These are phyloP conservation scores for Eucalyptus globulus DNA, from an alignment of 345 rosid species.

Conservation along the genomic window DNA sequence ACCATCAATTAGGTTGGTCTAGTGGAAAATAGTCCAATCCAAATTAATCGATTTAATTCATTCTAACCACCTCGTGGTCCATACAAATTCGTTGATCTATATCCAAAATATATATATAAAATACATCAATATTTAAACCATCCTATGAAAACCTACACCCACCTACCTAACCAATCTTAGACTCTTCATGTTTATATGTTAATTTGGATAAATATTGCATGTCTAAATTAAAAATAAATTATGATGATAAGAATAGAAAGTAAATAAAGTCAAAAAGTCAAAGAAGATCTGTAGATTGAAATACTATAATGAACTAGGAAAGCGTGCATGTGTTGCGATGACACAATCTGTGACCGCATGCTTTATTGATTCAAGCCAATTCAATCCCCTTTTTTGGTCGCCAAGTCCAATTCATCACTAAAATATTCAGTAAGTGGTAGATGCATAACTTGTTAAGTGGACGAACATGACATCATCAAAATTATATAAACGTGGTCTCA, in stretches of 20 bases:
- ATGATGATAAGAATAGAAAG: not conserved
- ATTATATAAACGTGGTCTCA: not conserved
- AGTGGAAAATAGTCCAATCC: too few species aligned
- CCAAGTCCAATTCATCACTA: not conserved
- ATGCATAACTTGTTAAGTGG: not conserved
- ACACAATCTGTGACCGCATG: not conserved
- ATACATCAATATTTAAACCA: not conserved
- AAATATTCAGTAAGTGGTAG: not conserved
- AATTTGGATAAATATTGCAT: not conserved
- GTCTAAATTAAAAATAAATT: not conserved
- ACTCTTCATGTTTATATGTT: not conserved
- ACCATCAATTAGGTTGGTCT: fast-evolving
- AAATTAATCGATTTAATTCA: too few species aligned
- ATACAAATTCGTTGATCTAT: not conserved
- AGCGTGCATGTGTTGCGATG: not conserved
- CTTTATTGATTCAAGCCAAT: not conserved
- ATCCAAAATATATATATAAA: not conserved
- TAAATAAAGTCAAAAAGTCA: not conserved
- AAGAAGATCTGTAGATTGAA: not conserved
- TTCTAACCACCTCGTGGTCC: too few species aligned
- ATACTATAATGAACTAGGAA: not conserved
- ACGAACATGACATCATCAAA: not conserved
- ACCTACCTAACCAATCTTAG: not conserved
- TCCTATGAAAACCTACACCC: not conserved
- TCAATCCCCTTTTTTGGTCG: not conserved